Conservation (phyloP, 805 yeast species). For the Candida odintsovae region DNA sequence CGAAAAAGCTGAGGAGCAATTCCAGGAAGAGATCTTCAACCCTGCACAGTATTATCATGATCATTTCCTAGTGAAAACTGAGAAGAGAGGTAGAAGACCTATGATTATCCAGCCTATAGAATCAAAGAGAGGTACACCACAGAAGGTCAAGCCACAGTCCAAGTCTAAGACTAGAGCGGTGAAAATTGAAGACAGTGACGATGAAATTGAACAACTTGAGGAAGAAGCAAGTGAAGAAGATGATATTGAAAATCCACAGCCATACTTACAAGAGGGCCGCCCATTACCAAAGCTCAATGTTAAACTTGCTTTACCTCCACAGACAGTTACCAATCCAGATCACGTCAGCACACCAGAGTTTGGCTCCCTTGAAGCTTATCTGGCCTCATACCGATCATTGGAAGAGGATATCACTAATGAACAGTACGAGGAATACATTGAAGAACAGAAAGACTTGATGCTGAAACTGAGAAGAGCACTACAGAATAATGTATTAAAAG, state of each 20-base stretch:
- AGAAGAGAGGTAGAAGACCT: conserved; percentile 1
- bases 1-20: conserved; percentile 10
- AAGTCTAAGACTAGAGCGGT: conserved; percentile 2
- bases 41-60: conserved; percentile 20
- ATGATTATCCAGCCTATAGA: neutral
- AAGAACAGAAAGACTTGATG: conserved; percentile 43
- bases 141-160: conserved; percentile 2
- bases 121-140: neutral
- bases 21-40: conserved; percentile 12
- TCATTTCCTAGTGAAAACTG: conserved; percentile 11
- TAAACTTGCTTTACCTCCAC: conserved; percentile 35
- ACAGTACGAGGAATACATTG: conserved; percentile 55
- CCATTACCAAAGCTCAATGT: conserved; percentile 21
- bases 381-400: conserved; percentile 51
- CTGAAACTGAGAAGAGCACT: conserved; percentile 42
- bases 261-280: conserved; percentile 7
- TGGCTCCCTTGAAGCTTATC: conserved; percentile 34
- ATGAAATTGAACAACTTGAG: conserved; percentile 12
- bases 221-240: conserved; percentile 15
- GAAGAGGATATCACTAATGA: conserved; percentile 56
- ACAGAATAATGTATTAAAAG: conserved; percentile 34
- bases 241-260: conserved; percentile 6
- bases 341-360: conserved; percentile 46
- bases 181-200: conserved; percentile 2
- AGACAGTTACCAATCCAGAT: conserved; percentile 53